Evolutionary conservation across 202 grass and related monocot species (phyloP).

Genomic region (Alloteropsis angusta): DNA sequence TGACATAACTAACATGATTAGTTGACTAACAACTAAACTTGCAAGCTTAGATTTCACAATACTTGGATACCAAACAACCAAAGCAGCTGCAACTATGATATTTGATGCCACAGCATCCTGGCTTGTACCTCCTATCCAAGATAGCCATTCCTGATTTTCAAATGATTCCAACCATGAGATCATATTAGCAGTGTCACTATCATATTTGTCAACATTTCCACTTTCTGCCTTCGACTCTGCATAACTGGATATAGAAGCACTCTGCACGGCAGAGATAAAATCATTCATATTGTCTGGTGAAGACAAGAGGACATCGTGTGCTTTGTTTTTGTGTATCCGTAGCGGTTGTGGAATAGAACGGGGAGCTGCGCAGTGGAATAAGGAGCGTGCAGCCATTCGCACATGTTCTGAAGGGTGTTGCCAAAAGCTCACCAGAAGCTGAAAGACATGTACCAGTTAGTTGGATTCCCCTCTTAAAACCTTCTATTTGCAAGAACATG

Average conservation of each 20-base stretch:
- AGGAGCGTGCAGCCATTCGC: slow-evolving; percentile 92
- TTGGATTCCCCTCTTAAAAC: background rate
- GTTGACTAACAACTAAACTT: slow-evolving; percentile 65
- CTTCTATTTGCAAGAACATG: background rate
- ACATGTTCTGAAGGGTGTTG: slow-evolving; percentile 89
- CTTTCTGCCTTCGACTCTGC: slow-evolving; percentile 12
- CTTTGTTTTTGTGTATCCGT: slow-evolving; percentile 45
- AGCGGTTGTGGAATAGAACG: slow-evolving; percentile 76
- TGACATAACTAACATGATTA: slow-evolving; percentile 93
- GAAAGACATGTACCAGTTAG: slow-evolving; percentile 22
- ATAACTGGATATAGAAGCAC: slow-evolving; percentile 25
- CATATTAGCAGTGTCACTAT: slow-evolving; percentile 45
- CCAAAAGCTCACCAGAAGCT: slow-evolving; percentile 99
- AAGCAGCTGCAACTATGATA: slow-evolving; percentile 90
- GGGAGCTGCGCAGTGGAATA: slow-evolving; percentile 90
- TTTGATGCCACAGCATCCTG: slow-evolving; percentile 89
- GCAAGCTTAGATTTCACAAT: slow-evolving; percentile 75
- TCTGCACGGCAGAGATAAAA: slow-evolving; percentile 14
- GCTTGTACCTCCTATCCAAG: slow-evolving; percentile 74
- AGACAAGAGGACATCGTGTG: slow-evolving; percentile 26
- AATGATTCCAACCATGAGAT: slow-evolving; percentile 76
- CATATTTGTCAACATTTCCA: slow-evolving; percentile 26
- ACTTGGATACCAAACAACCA: slow-evolving; percentile 95
- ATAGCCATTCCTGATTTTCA: slow-evolving; percentile 86
- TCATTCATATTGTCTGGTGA: slow-evolving; percentile 23